Evolutionary conservation across 2,329 filamentous ascomycete species (phyloP), one percentile per base, ranked within the genome.

Genomic region (Penicillium sp.): DNA sequence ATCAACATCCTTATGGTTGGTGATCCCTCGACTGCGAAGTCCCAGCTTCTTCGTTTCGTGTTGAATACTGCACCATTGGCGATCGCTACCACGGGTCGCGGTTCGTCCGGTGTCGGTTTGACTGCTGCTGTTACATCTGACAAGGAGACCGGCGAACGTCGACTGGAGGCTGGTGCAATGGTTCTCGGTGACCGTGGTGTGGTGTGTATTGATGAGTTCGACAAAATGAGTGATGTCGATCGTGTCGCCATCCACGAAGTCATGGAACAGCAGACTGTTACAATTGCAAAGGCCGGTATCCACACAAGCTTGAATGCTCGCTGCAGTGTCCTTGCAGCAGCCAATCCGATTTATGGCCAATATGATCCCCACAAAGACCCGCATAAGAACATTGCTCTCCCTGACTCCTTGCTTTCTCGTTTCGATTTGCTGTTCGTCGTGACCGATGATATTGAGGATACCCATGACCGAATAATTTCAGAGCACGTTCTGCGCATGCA

Each of bases 1-100:
- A 97, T 98, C 73, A 98, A 98, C 68, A 95, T 98, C 58, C 78
- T 98, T 44, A 97, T 98, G 93, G 91, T 98, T 38, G 93, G 93
- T 72, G 93, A 98, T 69, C 93, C 93, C 3, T 98, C 93, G 0
- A 98, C 93, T 0, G 93, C 93, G 53, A 98, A 98, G 69, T 98
- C 93, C n/a, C 93, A 98, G 67, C 79, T 98, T 48, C 78, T 98
- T 37, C 87, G 93, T 24, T 98, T 98, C 63, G 93, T 98, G 12
- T 79, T 97, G 57, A 98, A 98, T 68, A 98, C 93, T 0, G 93
- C 93, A 3, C 93, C 93, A 2, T 76, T 98, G 38, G 93, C 93
- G 2, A 98, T 98, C 66, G 93, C 93, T 9, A 98, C 93, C 0
- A 98, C 93, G 34, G 93, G 93, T 70, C 86, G 93, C 62, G 90